phyloP scores from a whole-genome alignment of 2,329 filamentous ascomycete genomes.

The Xylogone sp. region DNA sequence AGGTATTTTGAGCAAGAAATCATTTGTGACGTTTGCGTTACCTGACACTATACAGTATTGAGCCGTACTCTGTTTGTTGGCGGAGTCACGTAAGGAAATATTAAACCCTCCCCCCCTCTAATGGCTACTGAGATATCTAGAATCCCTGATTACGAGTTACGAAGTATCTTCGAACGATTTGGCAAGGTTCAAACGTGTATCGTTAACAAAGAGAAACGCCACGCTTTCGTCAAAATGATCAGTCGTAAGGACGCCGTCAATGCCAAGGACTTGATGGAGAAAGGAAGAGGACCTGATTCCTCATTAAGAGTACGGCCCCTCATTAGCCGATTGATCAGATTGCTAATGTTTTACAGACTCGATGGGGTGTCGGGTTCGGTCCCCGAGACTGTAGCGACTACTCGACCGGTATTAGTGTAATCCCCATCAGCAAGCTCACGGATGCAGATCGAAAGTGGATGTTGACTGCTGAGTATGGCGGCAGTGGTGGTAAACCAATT shows the following conservation, averaged over 20 bases:
- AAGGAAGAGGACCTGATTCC: constrained; percentile 65
- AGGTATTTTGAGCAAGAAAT: constrained; percentile 34
- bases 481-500: constrained; percentile 79
- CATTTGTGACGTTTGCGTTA: constrained; percentile 5
- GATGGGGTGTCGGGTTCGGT: constrained; percentile 97
- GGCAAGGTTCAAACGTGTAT: constrained; percentile 96
- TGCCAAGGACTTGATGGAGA: constrained; percentile 87
- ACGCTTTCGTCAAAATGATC: constrained; percentile 99
- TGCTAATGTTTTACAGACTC: constrained; percentile 56
- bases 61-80: constrained; percentile 96
- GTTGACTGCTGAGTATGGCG: constrained; percentile 87
- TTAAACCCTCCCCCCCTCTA: constrained; percentile 1
- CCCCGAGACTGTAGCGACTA: constrained; percentile 98
- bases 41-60: constrained; percentile 53
- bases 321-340: neutral
- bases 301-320: constrained; percentile 21
- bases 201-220: constrained; percentile 95
- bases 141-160: constrained; percentile 76
- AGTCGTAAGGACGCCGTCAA: constrained; percentile 78
- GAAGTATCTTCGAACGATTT: constrained; percentile 73
- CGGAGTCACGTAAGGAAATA: constrained; percentile 73
- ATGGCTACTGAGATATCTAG: constrained; percentile 37
- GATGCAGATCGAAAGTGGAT: constrained; percentile 98
- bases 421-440: constrained; percentile 87
- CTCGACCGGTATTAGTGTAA: constrained; percentile 83